phyloP scores from a whole-genome alignment of 2,329 filamentous ascomycete species.

The Diaporthe sp. region DNA sequence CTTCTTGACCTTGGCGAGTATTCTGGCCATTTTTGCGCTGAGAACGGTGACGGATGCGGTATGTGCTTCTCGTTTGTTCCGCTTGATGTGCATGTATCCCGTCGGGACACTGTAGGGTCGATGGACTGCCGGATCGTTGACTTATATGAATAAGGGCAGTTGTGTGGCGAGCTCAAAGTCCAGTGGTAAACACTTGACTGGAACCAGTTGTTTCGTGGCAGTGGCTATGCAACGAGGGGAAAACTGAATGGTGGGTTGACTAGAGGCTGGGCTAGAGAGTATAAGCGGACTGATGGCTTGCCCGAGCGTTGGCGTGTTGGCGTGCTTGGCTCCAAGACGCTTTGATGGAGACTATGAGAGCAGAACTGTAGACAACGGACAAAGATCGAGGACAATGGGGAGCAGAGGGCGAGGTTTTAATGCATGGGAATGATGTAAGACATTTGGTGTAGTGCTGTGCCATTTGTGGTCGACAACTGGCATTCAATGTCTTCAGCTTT shows the following conservation, averaged over 20 bases:
- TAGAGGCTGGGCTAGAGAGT: conserved; percentile 5
- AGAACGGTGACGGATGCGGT: neutral
- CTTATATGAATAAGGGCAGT: neutral
- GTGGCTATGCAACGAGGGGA: conserved; percentile 13
- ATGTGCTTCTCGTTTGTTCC: neutral
- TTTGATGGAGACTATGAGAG: neutral
- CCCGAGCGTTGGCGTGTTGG: conserved; percentile 10
- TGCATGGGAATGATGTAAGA: neutral
- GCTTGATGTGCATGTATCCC: neutral
- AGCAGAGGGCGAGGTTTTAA: conserved; percentile 1
- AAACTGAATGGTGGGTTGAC: conserved; percentile 1
- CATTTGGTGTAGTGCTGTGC: neutral
- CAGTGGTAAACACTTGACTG: neutral
- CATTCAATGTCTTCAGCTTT: conserved; percentile 25
- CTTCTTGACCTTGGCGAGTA: conserved; percentile 29
- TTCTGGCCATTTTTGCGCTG: conserved; percentile 18
- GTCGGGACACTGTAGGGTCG: neutral
- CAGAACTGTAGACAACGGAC: neutral
- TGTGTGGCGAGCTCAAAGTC: neutral
- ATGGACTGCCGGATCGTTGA: neutral
- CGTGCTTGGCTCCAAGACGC: conserved; percentile 5
- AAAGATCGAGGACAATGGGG: neutral
- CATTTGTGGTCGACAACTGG: conserved; percentile 4
- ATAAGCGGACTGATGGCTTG: conserved; percentile 11
- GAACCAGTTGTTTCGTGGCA: neutral